Conservation (phyloP, 2,329 filamentous ascomycete species). For the Cyphellophora attinorum region DNA sequence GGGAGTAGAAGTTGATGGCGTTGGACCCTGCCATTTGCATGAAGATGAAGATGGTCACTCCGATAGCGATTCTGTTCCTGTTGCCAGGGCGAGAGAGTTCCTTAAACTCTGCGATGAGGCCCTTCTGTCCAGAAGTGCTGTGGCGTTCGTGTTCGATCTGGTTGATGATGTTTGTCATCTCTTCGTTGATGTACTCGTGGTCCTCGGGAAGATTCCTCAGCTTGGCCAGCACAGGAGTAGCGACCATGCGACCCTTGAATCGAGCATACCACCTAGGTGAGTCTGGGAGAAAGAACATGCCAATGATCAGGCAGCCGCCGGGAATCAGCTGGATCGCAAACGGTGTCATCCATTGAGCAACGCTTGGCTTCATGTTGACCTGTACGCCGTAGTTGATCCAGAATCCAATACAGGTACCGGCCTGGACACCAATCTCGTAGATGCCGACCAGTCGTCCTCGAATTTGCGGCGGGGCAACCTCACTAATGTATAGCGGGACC, state of each 20-base stretch:
- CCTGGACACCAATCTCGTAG: constrained; percentile 32
- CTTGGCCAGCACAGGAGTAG: no score
- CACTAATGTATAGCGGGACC: constrained; percentile 10
- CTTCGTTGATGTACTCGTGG: constrained; percentile 74
- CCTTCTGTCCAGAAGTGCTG: no score
- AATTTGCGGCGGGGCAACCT: constrained; percentile 27
- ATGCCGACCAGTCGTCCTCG: constrained; percentile 30
- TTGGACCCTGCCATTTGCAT: constrained; percentile 34
- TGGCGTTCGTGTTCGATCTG: constrained; percentile 47
- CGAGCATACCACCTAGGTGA: constrained; percentile 66
- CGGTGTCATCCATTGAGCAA: no score
- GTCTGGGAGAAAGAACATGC: constrained; percentile 71
- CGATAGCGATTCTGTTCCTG: constrained; percentile 27
- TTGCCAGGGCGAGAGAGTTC: constrained; percentile 5
- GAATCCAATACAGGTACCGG: constrained; percentile 32
- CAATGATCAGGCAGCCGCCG: constrained; percentile 54
- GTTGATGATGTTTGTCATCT: constrained; percentile 64
- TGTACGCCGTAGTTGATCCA: constrained; percentile 30
- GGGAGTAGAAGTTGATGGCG: constrained; percentile 29
- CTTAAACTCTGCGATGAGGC: background rate
- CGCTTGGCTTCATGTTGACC: constrained; percentile 4
- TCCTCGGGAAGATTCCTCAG: no score
- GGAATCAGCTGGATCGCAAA: constrained; percentile 63
- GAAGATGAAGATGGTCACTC: constrained; percentile 25
- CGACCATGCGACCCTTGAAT: constrained; percentile 57